Evolutionary conservation across 768 basidiomycete species (phyloP), one percentile per base, ranked within the genome.

Genomic region (Dioszegia crocea): DNA sequence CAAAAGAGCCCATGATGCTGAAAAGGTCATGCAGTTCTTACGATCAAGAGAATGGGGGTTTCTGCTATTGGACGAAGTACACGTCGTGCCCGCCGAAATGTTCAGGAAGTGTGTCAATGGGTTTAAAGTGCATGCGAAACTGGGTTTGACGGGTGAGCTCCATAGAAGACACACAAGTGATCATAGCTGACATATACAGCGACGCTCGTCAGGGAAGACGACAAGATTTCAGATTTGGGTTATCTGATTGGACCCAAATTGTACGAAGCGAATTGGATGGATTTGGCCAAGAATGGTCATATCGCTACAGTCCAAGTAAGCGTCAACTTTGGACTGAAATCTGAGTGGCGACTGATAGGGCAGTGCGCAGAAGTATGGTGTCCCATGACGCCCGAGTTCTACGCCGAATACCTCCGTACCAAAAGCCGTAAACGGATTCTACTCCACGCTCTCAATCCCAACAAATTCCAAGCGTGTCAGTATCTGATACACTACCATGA

Each of bases 221-320:
- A 99, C 77, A 97, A 97, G 80, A 98, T 99, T 71, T 87, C 88
- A 16, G 96, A 99, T 78, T 81, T 99, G 57, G 98, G 98, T 74
- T 99, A 98, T 73, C 89, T 98, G 86, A 98, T 99, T 76, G 96
- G 96, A 6, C 96, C 96, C 10, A 99, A 99, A 78, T 83, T 99
- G 29, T 99, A 99, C 74, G 96, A 99, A 79, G 96, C 96, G 4
- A 99, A 99, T 75, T 99, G 96, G 96, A 98, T 99, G 94, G 96
- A 99, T 77, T 85, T 99, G 66, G 96, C 96, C 53, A 91, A 91
- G 61, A 98, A 98, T 78, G 96, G 96, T 1, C 96, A 99, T 77
- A 99, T 99, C 72, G 96, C 96, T 6, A 98, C 96, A 72, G 96
- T 99, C n/a, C 93, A 98, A 85, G 92, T 92, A 75, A 67, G 82